Evolutionary conservation across 2,329 filamentous ascomycete species (phyloP), one percentile per base, ranked within the genome.

Genomic region (Diplodia intermedia): DNA sequence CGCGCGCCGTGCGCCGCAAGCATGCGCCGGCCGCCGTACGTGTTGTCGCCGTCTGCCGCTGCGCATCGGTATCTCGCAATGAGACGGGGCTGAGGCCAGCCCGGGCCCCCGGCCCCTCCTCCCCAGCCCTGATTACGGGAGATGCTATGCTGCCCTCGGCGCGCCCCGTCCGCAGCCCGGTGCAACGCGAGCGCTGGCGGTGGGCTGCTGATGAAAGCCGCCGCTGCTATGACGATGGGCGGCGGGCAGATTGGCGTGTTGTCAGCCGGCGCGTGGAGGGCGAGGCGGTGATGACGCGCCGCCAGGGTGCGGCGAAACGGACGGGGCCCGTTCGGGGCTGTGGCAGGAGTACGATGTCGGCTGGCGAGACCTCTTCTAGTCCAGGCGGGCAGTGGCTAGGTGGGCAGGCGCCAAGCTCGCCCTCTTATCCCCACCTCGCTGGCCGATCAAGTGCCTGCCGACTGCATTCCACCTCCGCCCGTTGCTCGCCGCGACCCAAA

Each of bases 401-500:
- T 15, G 12, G 9, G 20, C 20, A 20, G 23, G n/a, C 23, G 38
- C 57, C 43, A 63, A 63, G 60, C 60, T 20, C n/a, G 43, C 60
- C 9, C 60, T 63, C 60, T 38, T 38, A 63, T 63, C 60, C 60
- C 60, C 60, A 63, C 60, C 60, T 63, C 60, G 47, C 60, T 63
- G 60, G 60, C 60, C 43, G 60, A 63, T 63, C 60, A 38, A 63
- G 38, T 52, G 18, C 57, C 56, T 61, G 47, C 43, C 40, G 14
- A 26, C 60, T 52, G 47, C 60, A 52, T 63, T 52, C 60, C 60
- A 38, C 62, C 18, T 18, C 50, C 3, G 26, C 31, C 60, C 50
- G 61, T 65, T 65, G 50, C 61, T 65, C 47, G 31, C 50, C 61
- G 23, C 49, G 26, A 65, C 49, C 7, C 36, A 12, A 40, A n/a